Base-by-base conservation (phyloP, 2,329 filamentous ascomycete species). In the Penicillium sp. region DNA sequence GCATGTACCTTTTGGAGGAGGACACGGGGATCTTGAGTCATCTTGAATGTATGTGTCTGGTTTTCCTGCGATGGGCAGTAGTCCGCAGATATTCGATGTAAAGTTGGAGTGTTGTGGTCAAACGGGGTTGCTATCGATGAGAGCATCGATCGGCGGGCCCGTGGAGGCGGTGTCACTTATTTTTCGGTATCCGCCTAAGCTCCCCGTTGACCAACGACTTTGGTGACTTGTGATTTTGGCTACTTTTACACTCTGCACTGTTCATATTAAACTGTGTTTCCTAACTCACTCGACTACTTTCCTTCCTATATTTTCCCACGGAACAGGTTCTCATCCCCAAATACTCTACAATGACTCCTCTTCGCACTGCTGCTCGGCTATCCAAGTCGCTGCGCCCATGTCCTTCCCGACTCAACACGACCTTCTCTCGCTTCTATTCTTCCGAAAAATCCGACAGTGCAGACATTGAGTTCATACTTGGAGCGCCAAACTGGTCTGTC, bases 401-500 rank as follows among this genome's bases (percentile, higher is more conserved):
- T 34, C 29, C 29, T 19, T 50, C 23, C 39, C 49, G 45, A 43
- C 46, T 51, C 46, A 62, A 50, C 33, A 33, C 47, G 44, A 16
- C 27, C 3, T 41, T 46, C 19, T 44, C 52, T 34, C 63, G 67
- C 23, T 54, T 54, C 44, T 73, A 68, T 44, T 69, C 70, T 29
- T 68, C 66, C 13, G 13, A 41, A 11, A 67, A 64, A 8, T 23
- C 61, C 16, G 62, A 63, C 8, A 38, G 60, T 19, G 52, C 59
- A 34, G 66, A 72, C 52, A 68, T 75, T 47, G 71, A 75, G n/a
- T 66, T 66, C 2, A 79, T 89, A 53, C 84, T 93, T 53, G 81
- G 84, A 16, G 82, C 82, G 58, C 91, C 92, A 23, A 88, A 84
- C 48, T 97, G 92, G 92, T 96, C 92, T 45, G 87, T 95, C 63